Evolutionary conservation across 768 basidiomycete species (phyloP), one percentile per base, ranked within the genome.

Genomic region (Rubroboletus pulcherrimus): DNA sequence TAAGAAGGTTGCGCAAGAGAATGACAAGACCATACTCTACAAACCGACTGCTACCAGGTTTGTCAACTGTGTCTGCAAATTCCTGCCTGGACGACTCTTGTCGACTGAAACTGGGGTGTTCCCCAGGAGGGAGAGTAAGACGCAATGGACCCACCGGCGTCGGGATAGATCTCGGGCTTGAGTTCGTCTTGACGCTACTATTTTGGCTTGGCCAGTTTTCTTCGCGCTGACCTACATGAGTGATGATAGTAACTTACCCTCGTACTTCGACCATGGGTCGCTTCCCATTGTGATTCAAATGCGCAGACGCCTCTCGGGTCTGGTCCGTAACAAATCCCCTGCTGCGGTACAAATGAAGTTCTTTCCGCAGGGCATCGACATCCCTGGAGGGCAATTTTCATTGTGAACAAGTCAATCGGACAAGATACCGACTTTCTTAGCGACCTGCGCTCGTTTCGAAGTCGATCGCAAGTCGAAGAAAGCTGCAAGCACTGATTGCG

Each of bases 81-180:
- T 54, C 53, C 51, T 60, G 56, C 17, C 37, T 44, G 9, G 65
- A 53, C 7, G 49, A 31, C 37, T 71, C 69, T 58, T 66, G 73
- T 41, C 64, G 64, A 45, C 65, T 61, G 55, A 77, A 73, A 34
- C 51, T 51, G 21, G 61, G 69, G 42, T 79, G 79, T 62, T 86
- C 86, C 41, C 79, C 78, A 12, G 76, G 81, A 17, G 84, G 85
- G 21, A 90, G 74, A 3, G 89, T 91, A 35, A 91, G 75, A 66
- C 90, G 74, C 60, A 80, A 73, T 26, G 87, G 87, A 19, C 77
- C 85, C 11, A 81, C 54, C 17, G 86, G 84, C 1, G 81, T 82
- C 4, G 69, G 61, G 19, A 76, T 71, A 34, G 84, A 82, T 54
- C 79, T 81, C 33, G 88, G 85, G 63, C 87, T 90, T 1, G 88